Evolutionary conservation across 441 rosid genomes (phyloP).

Genomic region (Euphorbia celastroides): DNA sequence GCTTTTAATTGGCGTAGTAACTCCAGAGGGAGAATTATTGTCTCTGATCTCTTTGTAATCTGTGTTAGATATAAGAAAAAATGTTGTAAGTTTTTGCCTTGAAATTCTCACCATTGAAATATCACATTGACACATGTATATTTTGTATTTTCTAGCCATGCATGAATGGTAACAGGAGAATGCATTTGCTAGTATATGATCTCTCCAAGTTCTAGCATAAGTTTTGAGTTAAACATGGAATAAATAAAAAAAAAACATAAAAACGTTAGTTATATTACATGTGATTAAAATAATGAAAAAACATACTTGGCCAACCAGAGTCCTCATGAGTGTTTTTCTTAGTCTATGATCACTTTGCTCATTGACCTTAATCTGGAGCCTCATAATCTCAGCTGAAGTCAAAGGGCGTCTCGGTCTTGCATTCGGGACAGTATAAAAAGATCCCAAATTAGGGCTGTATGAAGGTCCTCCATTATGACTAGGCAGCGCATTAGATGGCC

Average conservation of each 20-base stretch:
- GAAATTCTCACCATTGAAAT: too few relatives aligned
- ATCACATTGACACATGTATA: too few relatives aligned
- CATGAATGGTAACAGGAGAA: too few relatives aligned
- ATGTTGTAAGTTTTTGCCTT: too few relatives aligned
- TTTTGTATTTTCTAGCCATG: too few relatives aligned
- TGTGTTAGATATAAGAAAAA: slow-evolving; percentile 10
- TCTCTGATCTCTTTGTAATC: slow-evolving; percentile 80
- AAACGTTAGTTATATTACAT: too few relatives aligned
- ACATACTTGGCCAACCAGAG: slow-evolving; percentile 85
- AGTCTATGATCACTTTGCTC: slow-evolving; percentile 80
- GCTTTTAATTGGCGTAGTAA: slow-evolving; percentile 79
- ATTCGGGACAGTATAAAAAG: slow-evolving; percentile 34
- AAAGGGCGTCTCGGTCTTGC: slow-evolving; percentile 62
- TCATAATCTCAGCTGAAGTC: slow-evolving; percentile 94
- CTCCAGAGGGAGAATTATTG: slow-evolving; percentile 82
- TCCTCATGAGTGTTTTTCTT: slow-evolving; percentile 83
- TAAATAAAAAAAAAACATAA: too few relatives aligned
- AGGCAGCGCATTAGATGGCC: slow-evolving; percentile 45
- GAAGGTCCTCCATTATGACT: slow-evolving; percentile 20
- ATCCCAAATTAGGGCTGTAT: slow-evolving; percentile 28
- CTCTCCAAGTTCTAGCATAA: too few relatives aligned
- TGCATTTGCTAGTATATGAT: too few relatives aligned
- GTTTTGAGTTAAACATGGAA: too few relatives aligned
- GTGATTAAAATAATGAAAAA: too few relatives aligned
- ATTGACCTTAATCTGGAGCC: slow-evolving; percentile 82